phyloP scores from a whole-genome alignment of 2,329 filamentous ascomycete species.

The Capronia americana region DNA sequence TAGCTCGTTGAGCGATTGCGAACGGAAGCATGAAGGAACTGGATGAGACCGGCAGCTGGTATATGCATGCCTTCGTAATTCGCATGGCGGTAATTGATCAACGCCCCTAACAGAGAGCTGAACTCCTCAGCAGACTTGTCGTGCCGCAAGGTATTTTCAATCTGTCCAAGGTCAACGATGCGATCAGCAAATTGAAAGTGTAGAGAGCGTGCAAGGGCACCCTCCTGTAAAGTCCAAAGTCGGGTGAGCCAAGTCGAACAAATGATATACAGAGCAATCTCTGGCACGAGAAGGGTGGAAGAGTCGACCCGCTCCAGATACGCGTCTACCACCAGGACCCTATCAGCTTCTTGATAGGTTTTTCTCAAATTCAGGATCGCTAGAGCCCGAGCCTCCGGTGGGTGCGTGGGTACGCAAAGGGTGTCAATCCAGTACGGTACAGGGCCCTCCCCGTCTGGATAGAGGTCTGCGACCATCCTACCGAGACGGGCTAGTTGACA shows the following conservation, averaged over 20 bases:
- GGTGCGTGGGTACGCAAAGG: neutral
- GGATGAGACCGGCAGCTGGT: neutral
- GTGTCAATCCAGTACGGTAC: constrained; percentile 10
- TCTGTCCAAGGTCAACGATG: neutral
- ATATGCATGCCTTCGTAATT: constrained; percentile 3
- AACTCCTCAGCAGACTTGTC: neutral
- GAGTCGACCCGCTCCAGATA: neutral
- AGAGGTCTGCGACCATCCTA: neutral
- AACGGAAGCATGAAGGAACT: constrained; percentile 1
- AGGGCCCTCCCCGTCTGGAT: neutral
- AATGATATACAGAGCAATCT: constrained; percentile 1
- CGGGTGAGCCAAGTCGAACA: neutral
- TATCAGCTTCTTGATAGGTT: constrained; percentile 2
- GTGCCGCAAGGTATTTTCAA: neutral
- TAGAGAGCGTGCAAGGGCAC: neutral
- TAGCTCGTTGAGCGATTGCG: constrained; percentile 5
- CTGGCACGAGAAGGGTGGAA: neutral
- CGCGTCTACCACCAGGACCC: neutral
- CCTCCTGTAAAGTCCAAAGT: constrained; percentile 11
- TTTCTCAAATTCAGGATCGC: neutral
- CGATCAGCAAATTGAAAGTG: constrained; percentile 8
- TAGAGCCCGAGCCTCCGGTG: neutral
- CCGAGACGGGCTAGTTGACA: constrained; percentile 1
- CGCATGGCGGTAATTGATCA: constrained; percentile 5
- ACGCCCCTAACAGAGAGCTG: neutral